A percentile compares a stretch with the other conserved stretches of the same genome.
Evolutionary conservation across 73 alveolate genomes (phyloP).

Genomic region (Paramecium tetraurelia): DNA sequence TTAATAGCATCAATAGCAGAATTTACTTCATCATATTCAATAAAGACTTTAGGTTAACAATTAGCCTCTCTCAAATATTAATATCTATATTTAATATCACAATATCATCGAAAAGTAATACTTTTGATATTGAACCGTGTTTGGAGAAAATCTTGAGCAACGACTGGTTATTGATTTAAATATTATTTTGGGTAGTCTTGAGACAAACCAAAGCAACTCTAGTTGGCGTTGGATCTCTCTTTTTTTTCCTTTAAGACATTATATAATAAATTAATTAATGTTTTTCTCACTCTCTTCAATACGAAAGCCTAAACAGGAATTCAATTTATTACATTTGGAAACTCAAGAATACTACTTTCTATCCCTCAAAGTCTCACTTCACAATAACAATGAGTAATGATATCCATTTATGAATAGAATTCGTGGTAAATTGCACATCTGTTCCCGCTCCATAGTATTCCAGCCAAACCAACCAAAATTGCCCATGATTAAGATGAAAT

Average conservation of each 20-base stretch:
- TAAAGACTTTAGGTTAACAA: background rate
- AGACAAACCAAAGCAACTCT: slow-evolving; percentile 16
- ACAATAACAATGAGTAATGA: slow-evolving; percentile 38
- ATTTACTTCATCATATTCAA: background rate
- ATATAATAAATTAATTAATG: background rate
- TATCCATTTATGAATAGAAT: background rate
- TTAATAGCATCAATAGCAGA: background rate
- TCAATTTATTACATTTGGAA: slow-evolving; percentile 53
- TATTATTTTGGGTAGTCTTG: background rate
- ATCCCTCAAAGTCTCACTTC: slow-evolving; percentile 40
- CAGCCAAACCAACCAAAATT: slow-evolving; percentile 49
- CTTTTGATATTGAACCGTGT: background rate
- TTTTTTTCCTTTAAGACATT: background rate
- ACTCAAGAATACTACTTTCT: slow-evolving; percentile 31
- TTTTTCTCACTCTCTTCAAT: slow-evolving; percentile 51
- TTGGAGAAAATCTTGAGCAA: background rate
- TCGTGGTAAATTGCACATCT: slow-evolving; percentile 64
- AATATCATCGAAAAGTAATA: background rate
- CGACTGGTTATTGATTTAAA: background rate
- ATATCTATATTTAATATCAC: background rate
- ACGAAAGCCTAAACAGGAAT: slow-evolving; percentile 44
- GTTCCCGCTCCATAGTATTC: slow-evolving; percentile 65
- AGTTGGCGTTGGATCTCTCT: slow-evolving; percentile 11
- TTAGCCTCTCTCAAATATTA: background rate
- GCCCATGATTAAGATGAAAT: slow-evolving; percentile 65